Base-by-base conservation (phyloP, 768 basidiomycete genomes). In the Termitomyces sp. region DNA sequence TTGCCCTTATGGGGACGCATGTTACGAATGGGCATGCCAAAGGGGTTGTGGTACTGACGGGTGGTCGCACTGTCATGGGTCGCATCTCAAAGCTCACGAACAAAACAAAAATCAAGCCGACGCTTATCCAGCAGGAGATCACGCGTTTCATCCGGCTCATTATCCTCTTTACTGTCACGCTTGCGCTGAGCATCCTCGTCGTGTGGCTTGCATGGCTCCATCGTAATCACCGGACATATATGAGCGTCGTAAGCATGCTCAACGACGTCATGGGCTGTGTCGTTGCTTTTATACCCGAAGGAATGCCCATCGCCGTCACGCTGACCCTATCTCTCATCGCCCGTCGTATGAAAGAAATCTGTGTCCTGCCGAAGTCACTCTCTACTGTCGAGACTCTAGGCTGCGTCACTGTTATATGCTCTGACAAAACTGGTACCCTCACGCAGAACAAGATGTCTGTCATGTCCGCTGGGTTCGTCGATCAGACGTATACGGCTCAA, bases 361-460 rank as follows among this genome's bases (percentile, higher is more conserved):
- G 48, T 6, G 66, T 67, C 20, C 66, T 67, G 9, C 64, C 50
- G 67, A 82, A 82, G 67, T 83, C 83, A 2, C 74, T 89, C 32
- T 79, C 86, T 22, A 89, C 85, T 6, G 85, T 90, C 39, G 88
- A 90, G 69, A 85, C 84, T 12, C 76, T 90, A 4, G 88, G 88
- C 8, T 78, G 82, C 8, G 85, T 89, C 68, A 82, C 84, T 57
- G 80, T 79, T 11, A 69, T 81, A 32, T 77, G 76, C 53, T 79
- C 78, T 2, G 82, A 88, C 67, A 89, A 89, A 70, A 85, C 85
- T 0, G 84, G 85, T 16, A 86, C 84, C 0, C 72, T 88, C 20
- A 88, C 87, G 0, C 78, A 81, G 67, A 86, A 86, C 68, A 78
- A 73, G 62, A 86, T 88, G 85, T 75, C 81, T 15, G 84, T 81